Conservation (phyloP, 2,329 filamentous ascomycete genomes). For the Fusarium succisae region DNA sequence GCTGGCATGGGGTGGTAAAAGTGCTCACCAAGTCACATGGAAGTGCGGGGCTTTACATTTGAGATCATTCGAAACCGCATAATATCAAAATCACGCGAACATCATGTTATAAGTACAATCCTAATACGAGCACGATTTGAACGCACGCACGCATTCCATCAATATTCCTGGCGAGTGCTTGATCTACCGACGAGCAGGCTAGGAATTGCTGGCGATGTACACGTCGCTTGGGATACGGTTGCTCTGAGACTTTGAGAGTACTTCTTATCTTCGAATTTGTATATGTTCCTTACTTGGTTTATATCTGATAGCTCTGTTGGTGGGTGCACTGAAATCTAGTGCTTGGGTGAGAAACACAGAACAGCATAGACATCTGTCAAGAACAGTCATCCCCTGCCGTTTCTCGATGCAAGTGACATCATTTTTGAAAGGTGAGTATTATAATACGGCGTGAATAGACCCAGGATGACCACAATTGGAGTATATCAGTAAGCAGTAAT, state of each 20-base stretch:
- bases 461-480: rapidly evolving
- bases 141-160: neutral
- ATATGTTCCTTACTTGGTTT: rapidly evolving
- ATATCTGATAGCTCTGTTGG: rapidly evolving
- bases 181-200: neutral
- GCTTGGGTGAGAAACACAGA: neutral
- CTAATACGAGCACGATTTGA: rapidly evolving
- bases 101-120: rapidly evolving
- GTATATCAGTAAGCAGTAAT: neutral
- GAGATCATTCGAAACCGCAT: neutral
- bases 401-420: rapidly evolving
- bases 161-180: neutral
- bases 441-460: rapidly evolving
- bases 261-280: rapidly evolving
- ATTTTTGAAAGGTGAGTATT: rapidly evolving
- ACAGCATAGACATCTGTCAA: neutral
- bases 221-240: rapidly evolving
- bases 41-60: neutral
- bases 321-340: rapidly evolving
- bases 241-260: rapidly evolving
- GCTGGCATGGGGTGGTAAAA: neutral
- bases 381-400: no score
- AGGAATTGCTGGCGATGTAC: neutral
- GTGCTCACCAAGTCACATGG: neutral
- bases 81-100: neutral